phyloP scores from a whole-genome alignment of 768 basidiomycete species.

The Kwoniella bestiolae region DNA sequence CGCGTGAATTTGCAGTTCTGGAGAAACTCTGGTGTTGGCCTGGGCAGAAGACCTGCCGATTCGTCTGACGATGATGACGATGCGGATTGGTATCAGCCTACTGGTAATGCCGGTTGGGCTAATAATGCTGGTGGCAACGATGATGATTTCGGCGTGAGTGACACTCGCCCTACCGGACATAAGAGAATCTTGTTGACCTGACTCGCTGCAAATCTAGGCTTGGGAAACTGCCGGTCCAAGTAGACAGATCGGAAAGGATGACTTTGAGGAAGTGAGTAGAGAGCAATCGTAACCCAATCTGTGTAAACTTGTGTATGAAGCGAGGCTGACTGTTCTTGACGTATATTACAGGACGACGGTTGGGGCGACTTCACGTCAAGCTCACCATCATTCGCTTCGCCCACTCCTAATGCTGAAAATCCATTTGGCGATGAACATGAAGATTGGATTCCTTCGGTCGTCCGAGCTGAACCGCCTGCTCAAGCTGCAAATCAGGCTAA shows the following conservation, averaged over 20 bases:
- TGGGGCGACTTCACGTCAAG: conserved; percentile 55
- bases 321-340: no score
- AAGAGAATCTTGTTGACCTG: neutral
- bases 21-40: conserved; percentile 31
- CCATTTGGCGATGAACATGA: conserved; percentile 56
- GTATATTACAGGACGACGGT: conserved; percentile 55
- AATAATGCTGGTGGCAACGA: conserved; percentile 23
- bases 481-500: conserved; percentile 9
- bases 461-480: conserved; percentile 30
- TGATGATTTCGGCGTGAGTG: conserved; percentile 48
- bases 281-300: neutral
- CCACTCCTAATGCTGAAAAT: conserved; percentile 33
- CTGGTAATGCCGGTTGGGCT: conserved; percentile 1
- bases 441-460: conserved; percentile 38
- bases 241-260: conserved; percentile 24
- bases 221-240: conserved; percentile 25
- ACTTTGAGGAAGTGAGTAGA: conserved; percentile 46
- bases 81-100: conserved; percentile 48
- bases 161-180: no score
- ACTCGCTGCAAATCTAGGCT: conserved; percentile 2
- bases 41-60: conserved; percentile 37
- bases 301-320: neutral
- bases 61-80: conserved; percentile 52
- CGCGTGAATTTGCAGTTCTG: conserved; percentile 32
- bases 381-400: conserved; percentile 19